Evolutionary conservation across 2,329 filamentous ascomycete genomes (phyloP).

Genomic region (Anthostomella pinea): DNA sequence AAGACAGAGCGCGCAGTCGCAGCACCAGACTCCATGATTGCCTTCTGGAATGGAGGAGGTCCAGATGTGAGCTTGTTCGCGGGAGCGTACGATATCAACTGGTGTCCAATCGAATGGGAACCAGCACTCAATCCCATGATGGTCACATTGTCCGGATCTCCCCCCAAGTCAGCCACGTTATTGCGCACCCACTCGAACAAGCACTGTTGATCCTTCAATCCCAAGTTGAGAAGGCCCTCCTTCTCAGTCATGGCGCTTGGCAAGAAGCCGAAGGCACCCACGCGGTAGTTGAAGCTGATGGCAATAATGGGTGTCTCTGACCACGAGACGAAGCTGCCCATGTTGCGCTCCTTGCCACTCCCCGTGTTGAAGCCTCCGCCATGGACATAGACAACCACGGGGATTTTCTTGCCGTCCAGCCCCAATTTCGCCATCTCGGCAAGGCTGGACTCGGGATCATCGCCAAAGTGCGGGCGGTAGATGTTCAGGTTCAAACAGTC

Average conservation of each 20-base stretch:
- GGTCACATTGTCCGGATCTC: slow-evolving; percentile 56
- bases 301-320: slow-evolving; percentile 51
- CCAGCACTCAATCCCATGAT: slow-evolving; percentile 61
- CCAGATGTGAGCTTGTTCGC: slow-evolving; percentile 30
- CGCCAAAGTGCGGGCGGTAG: slow-evolving; percentile 38
- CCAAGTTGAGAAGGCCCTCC: slow-evolving; percentile 60
- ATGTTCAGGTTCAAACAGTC: slow-evolving; percentile 54
- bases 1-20: slow-evolving; percentile 54
- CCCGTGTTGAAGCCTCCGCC: slow-evolving; percentile 62
- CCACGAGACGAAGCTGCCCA: slow-evolving; percentile 60
- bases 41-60: slow-evolving; percentile 47
- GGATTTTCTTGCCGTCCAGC: slow-evolving; percentile 31
- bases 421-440: slow-evolving; percentile 25
- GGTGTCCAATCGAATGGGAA: slow-evolving; percentile 64
- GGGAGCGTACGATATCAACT: slow-evolving; percentile 52
- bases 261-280: slow-evolving; percentile 68
- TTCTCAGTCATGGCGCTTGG: slow-evolving; percentile 51
- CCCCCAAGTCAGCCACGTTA: slow-evolving; percentile 60
- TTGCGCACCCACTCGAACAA: slow-evolving; percentile 59
- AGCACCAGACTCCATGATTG: slow-evolving; percentile 56
- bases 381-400: slow-evolving; percentile 60
- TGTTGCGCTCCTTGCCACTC: slow-evolving; percentile 52
- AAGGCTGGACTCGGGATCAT: slow-evolving; percentile 19
- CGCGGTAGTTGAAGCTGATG: slow-evolving; percentile 61
- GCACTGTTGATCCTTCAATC: slow-evolving; percentile 59